Percentiles rank a stretch among this genome's conserved stretches.
These are phyloP conservation scores for Pachysandra terminalis DNA, from an alignment of 164 flowering plant genomes.

Conservation along the genomic window DNA sequence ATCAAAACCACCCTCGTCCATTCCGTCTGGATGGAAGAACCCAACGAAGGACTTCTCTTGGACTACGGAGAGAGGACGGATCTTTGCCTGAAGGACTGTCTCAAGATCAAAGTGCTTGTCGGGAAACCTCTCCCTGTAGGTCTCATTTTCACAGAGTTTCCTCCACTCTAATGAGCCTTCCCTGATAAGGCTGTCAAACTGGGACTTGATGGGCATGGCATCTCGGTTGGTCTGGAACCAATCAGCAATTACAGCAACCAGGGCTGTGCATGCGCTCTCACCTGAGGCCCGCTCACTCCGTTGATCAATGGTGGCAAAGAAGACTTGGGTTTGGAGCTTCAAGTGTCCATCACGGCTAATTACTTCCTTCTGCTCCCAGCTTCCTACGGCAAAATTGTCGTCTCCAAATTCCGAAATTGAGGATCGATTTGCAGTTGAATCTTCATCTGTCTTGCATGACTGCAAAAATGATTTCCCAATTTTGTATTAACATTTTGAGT, in stretches of 20 bases:
- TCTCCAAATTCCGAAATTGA: slow-evolving; percentile 97
- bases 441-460: slow-evolving; percentile 73
- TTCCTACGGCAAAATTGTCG: slow-evolving; percentile 86
- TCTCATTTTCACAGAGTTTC: slow-evolving; percentile 79
- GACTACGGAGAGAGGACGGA: slow-evolving; percentile 63
- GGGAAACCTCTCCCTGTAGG: slow-evolving; percentile 63
- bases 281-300: slow-evolving; percentile 94
- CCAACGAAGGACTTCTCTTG: slow-evolving; percentile 81
- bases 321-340: slow-evolving; percentile 79
- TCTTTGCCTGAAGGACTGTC: slow-evolving; percentile 84
- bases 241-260: slow-evolving; percentile 94
- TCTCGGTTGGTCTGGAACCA: slow-evolving; percentile 80
- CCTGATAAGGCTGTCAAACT: slow-evolving; percentile 80
- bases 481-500: slow-evolving; percentile 1
- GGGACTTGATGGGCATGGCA: slow-evolving; percentile 83
- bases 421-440: slow-evolving; percentile 52
- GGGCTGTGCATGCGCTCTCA: slow-evolving; percentile 95
- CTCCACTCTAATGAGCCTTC: slow-evolving; percentile 98
- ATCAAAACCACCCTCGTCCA: slow-evolving; percentile 74
- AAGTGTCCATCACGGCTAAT: slow-evolving; percentile 84
- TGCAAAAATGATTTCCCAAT: slow-evolving; percentile 24
- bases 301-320: slow-evolving; percentile 96
- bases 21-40: slow-evolving; percentile 84
- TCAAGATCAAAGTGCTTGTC: slow-evolving; percentile 98
- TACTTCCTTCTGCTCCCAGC: slow-evolving; percentile 88